phyloP scores from a whole-genome alignment of 306 rosid species.

The Glycine latifolia region DNA sequence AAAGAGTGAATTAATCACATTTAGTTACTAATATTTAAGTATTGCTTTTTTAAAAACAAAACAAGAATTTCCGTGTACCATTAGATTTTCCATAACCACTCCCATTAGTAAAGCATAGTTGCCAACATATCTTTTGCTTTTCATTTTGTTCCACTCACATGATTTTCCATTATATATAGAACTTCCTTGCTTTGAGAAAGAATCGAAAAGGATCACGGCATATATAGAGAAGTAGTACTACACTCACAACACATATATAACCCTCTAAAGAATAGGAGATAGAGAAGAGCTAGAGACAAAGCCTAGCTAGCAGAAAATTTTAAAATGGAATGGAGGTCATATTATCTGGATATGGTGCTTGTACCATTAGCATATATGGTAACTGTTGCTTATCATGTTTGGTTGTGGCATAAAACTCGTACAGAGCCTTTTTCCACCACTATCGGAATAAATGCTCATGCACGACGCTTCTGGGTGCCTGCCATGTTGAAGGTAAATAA shows the following conservation, averaged over 20 bases:
- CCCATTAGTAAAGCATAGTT: conserved; percentile 20
- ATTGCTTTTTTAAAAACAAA: not conserved
- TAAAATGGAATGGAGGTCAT: conserved; percentile 77
- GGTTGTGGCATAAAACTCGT: conserved; percentile 80
- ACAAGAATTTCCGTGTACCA: not conserved
- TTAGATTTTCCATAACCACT: not conserved
- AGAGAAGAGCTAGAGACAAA: not conserved
- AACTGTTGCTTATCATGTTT: conserved; percentile 60
- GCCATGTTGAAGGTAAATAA: conserved; percentile 48
- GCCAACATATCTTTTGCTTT: conserved; percentile 29
- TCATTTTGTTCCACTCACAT: conserved; percentile 28
- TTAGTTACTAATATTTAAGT: not conserved
- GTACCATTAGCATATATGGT: conserved; percentile 76
- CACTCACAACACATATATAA: not conserved
- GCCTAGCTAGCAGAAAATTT: not conserved
- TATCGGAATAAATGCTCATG: conserved; percentile 74
- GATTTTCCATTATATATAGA: conserved; percentile 46
- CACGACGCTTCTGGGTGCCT: conserved; percentile 81
- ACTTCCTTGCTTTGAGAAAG: not conserved
- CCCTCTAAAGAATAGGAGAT: not conserved
- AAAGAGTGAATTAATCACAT: not conserved
- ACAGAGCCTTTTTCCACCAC: conserved; percentile 68
- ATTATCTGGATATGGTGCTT: conserved; percentile 70
- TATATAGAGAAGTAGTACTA: not conserved
- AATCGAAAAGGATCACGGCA: conserved; percentile 34